Conservation (phyloP, 2,329 filamentous ascomycete genomes). For the Cladobotryum protrusum region DNA sequence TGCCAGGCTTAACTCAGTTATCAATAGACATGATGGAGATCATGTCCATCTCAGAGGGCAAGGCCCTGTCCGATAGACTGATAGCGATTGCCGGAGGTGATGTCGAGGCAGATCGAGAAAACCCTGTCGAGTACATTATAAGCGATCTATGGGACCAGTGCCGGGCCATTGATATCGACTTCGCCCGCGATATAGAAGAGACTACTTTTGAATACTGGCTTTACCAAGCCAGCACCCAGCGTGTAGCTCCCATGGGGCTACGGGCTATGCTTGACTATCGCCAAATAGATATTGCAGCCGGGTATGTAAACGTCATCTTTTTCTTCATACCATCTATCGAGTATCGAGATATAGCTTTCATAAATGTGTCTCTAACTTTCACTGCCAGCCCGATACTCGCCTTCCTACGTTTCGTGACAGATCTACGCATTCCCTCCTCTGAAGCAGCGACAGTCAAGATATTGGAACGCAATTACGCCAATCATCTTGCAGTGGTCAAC, state of each 20-base stretch:
- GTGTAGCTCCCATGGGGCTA: neutral
- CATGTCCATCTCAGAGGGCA: too few species aligned
- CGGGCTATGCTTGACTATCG: neutral
- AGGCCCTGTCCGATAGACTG: too few species aligned
- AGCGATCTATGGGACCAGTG: too few species aligned
- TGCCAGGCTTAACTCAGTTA: neutral
- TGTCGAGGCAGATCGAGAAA: neutral
- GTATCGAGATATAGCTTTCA: neutral
- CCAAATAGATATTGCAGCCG: neutral
- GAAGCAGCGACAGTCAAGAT: neutral
- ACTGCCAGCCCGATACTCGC: neutral
- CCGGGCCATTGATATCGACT: neutral
- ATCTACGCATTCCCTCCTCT: neutral
- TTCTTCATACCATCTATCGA: neutral
- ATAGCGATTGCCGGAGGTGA: neutral
- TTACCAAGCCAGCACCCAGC: neutral
- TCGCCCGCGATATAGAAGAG: neutral
- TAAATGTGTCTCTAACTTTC: neutral
- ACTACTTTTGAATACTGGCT: neutral
- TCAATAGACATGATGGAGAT: too few species aligned
- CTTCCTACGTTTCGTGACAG: neutral
- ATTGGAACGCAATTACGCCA: neutral
- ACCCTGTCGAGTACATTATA: too few species aligned
- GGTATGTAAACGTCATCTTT: neutral
- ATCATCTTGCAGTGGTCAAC: neutral